Evolutionary conservation across 352 stramenopile species (phyloP), one percentile per base, ranked within the genome.

Genomic region (Globisporangium orthogonon): DNA sequence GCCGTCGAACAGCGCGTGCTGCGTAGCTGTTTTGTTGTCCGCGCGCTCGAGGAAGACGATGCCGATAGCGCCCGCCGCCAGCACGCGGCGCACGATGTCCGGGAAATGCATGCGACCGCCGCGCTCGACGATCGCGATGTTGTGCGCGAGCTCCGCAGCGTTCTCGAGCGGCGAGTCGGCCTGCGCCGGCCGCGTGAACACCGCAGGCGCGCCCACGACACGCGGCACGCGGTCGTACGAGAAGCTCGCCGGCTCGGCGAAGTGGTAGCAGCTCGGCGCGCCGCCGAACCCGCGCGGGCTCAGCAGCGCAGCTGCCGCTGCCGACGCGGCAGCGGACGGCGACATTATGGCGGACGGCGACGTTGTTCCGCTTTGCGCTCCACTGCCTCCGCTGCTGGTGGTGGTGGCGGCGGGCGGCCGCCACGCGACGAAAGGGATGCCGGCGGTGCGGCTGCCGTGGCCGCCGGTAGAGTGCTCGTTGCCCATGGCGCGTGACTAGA

Each of bases 181-280:
- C 45, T 89, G 85, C 0, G 79, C 70, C 9, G 84, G 84, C 44
- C 87, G 65, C 30, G 76, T 79, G 50, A 86, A 88, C 62, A 91
- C 82, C 23, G 78, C 52, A 10, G 52, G 58, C 4, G 70, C 76
- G 1, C 60, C 75, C 29, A 91, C 69, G 9, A 78, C 60, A 37
- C 74, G 81, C 23, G 74, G 56, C 30, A 70, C 76, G 28, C 74
- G 82, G 57, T 88, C 75, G 65, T 92, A 94, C 37, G 70, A 70
- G 67, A 91, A 94, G 67, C 84, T 89, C 30, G 82, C 89, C 1
- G 82, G 78, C 65, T 94, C 84, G 30, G 84, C 84, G 58, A 94
- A 94, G 60, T 92, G 83, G 58, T 83, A 86, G 28, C 65, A 72
- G 23, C 40, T 55, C 1, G 53, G 54, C 31, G 47, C 3, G 39